Percentiles rank a stretch among this genome's conserved stretches.
Conservation (phyloP, 116 monocot genomes). For the Iris pallida region DNA sequence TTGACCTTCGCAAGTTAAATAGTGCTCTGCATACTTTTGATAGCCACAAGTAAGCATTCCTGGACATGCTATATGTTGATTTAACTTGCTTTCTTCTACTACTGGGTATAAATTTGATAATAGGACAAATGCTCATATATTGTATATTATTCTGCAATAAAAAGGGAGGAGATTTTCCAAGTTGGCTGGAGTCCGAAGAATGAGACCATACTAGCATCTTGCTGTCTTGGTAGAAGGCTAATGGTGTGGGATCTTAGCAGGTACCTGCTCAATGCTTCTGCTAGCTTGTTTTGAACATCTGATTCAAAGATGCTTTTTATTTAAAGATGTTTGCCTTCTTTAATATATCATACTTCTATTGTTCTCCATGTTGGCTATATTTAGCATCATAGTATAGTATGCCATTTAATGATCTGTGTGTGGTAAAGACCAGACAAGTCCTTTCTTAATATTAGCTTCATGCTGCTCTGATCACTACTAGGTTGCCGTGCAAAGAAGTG, state of each 20-base stretch:
- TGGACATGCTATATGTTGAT: not conserved
- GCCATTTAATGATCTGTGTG: no score
- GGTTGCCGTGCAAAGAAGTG: no score
- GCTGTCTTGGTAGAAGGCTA: conserved; percentile 91
- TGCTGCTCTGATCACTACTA: no score
- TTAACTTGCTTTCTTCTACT: not conserved
- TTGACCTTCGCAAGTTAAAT: conserved; percentile 86
- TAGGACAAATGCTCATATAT: not conserved
- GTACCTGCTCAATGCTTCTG: conserved; percentile 19
- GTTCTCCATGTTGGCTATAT: no score
- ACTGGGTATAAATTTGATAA: not conserved
- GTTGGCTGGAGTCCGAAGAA: conserved; percentile 99
- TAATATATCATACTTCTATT: no score
- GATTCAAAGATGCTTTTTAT: no score
- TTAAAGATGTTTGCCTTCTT: no score
- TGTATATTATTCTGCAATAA: conserved; percentile 1
- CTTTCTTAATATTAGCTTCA: no score
- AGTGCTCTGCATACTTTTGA: conserved; percentile 74
- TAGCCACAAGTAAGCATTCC: conserved; percentile 69
- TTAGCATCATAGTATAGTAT: no score
- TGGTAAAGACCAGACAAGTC: no score
- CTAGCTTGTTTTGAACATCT: no score
- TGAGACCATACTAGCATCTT: conserved; percentile 93
- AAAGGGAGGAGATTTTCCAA: conserved; percentile 93
- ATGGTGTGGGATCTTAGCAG: conserved; percentile 99